A percentile compares a stretch with the other conserved stretches of the same genome.
These are phyloP conservation scores for Mycogone perniciosa DNA, from an alignment of 2,329 filamentous ascomycete species.

Conservation along the genomic window DNA sequence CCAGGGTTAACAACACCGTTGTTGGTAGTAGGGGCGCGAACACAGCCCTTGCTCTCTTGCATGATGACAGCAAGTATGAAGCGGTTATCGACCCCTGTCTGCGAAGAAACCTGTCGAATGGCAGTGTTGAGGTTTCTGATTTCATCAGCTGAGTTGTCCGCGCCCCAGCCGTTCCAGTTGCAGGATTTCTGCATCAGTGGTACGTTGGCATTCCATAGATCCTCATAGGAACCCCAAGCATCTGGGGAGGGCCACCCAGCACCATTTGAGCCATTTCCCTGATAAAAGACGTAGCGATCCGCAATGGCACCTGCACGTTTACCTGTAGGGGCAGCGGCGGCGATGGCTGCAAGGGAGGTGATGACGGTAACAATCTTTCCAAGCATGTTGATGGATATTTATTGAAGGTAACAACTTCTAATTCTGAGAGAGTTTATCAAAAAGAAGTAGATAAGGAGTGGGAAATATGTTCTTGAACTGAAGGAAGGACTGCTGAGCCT, in stretches of 20 bases:
- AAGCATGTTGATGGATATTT: conserved; percentile 8
- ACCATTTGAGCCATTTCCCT: conserved; percentile 17
- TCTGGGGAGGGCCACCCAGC: conserved; percentile 18
- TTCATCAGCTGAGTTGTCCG: conserved; percentile 11
- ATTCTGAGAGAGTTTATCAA: no score
- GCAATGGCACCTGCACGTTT: conserved; percentile 3
- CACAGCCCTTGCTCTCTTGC: conserved; percentile 40
- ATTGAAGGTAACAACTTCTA: background rate
- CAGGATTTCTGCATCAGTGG: conserved; percentile 14
- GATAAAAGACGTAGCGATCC: conserved; percentile 15
- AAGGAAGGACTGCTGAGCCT: no score
- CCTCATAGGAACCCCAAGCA: conserved; percentile 15
- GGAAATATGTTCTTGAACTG: background rate
- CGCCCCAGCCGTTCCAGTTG: conserved; percentile 16
- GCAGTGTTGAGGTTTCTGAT: conserved; percentile 13
- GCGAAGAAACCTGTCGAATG: conserved; percentile 27
- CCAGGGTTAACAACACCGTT: conserved; percentile 38
- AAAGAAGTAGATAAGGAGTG: background rate
- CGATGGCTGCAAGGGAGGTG: conserved; percentile 8
- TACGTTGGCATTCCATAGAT: conserved; percentile 17
- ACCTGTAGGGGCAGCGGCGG: background rate
- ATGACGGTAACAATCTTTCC: conserved; percentile 7
- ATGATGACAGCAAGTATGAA: conserved; percentile 39
- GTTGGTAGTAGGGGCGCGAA: conserved; percentile 35
- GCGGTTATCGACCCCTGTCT: conserved; percentile 30